A percentile compares a stretch with the other conserved stretches of the same genome.
phyloP scores from a whole-genome alignment of 1,284 basidiomycete species.

The Stereum hirsutum region DNA sequence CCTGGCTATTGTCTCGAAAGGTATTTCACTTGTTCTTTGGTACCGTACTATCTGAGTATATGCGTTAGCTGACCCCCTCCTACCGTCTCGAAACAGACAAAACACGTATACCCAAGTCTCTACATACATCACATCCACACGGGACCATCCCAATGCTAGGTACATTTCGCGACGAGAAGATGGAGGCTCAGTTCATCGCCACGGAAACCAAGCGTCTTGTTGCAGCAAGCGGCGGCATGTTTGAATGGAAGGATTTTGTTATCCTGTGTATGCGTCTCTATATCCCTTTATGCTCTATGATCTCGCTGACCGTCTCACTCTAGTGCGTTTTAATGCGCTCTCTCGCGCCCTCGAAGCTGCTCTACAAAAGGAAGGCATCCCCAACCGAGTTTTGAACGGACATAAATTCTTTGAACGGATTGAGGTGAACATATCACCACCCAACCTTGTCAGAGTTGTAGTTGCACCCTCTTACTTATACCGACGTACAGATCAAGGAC shows the following conservation, averaged over 20 bases:
- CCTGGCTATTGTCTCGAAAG: slow-evolving; percentile 77
- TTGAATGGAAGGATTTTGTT: slow-evolving; percentile 73
- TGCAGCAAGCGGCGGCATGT: slow-evolving; percentile 63
- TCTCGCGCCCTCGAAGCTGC: slow-evolving; percentile 75
- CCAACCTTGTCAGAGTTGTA: too few relatives aligned
- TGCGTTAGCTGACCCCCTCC: neutral
- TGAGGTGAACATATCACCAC: slow-evolving; percentile 34
- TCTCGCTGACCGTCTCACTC: neutral
- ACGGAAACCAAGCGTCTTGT: slow-evolving; percentile 74
- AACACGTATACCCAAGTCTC: slow-evolving; percentile 66
- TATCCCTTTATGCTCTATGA: neutral
- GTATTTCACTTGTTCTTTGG: slow-evolving; percentile 23
- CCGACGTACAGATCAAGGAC: slow-evolving; percentile 63
- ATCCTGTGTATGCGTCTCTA: slow-evolving; percentile 52
- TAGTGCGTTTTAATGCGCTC: slow-evolving; percentile 80
- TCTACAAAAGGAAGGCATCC: slow-evolving; percentile 73
- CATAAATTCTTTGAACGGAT: slow-evolving; percentile 84
- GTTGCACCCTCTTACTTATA: neutral
- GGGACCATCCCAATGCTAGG: slow-evolving; percentile 50
- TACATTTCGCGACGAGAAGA: slow-evolving; percentile 36
- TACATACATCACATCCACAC: slow-evolving; percentile 66
- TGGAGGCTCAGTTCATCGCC: slow-evolving; percentile 70
- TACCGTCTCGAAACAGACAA: slow-evolving; percentile 40
- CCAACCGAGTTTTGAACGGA: slow-evolving; percentile 71
- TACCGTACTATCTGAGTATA: neutral